phyloP scores from a whole-genome alignment of 129 eudicot species.

The Erigeron canadensis region DNA sequence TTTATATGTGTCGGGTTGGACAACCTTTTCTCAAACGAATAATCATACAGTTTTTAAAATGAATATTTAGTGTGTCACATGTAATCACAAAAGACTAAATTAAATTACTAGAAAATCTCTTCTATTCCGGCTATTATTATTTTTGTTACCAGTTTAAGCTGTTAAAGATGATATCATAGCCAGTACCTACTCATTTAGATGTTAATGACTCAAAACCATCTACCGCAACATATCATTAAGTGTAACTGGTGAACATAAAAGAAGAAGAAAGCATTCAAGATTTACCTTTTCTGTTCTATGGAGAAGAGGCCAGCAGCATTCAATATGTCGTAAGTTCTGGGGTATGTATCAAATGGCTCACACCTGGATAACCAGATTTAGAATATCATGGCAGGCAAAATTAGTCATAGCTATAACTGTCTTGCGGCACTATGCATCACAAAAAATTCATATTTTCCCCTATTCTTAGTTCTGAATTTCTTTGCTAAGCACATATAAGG shows the following conservation, averaged over 20 bases:
- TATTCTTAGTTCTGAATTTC: not conserved
- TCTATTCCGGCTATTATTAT: not conserved
- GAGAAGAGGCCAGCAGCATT: conserved; percentile 76
- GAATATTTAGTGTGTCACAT: not conserved
- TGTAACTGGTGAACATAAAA: conserved; percentile 1
- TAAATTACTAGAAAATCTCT: not conserved
- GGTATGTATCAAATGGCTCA: conserved; percentile 85
- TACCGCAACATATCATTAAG: not conserved
- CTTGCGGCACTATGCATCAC: not conserved
- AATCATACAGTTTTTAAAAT: not conserved
- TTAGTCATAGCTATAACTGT: not conserved
- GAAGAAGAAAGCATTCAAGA: not conserved
- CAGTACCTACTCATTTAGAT: not conserved
- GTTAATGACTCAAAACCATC: not conserved
- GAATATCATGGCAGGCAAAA: not conserved
- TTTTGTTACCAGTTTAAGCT: not conserved
- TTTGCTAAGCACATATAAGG: no score
- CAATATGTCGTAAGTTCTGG: conserved; percentile 75
- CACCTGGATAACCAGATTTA: conserved; percentile 51
- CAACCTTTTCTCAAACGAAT: not conserved
- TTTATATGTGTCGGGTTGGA: not conserved
- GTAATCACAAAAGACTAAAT: not conserved
- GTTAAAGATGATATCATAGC: not conserved
- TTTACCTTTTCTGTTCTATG: conserved; percentile 65
- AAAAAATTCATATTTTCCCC: not conserved